Base-by-base conservation (phyloP, 805 yeast species). In the Lachancea mirantina region DNA sequence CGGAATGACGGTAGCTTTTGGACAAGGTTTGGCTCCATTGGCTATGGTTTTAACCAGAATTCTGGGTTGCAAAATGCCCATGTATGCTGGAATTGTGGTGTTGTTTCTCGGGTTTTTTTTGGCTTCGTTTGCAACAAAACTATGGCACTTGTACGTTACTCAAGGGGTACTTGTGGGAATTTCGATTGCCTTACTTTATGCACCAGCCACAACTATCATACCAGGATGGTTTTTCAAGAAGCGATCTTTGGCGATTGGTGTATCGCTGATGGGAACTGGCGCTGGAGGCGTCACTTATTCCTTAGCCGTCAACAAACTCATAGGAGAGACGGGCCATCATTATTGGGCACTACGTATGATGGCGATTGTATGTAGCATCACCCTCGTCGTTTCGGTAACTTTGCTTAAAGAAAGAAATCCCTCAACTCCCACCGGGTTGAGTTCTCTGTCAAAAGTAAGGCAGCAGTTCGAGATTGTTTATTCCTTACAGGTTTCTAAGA, bases 211-310 rank as follows among this genome's bases (percentile, higher is more conserved):
- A 14, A 65, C 75, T 2, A 55, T 79, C 9, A 46, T 81, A 17
- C 85, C 87, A 0, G 83, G 75, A 34, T 81, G 83, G 80, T 82
- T 82, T 50, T 55, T 72, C 26, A 76, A 72, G 42, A 76, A 61
- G 38, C 64, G 88, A 43, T 77, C 77, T 3, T 52, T 69, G 8
- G 74, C 77, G 2, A 60, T 65, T 46, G 77, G 78, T 4, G 48
- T 70, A 15, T 62, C 70, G 2, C 57, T 68, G 17, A 46, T 66
- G 14, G 79, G 78, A 7, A 63, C 74, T 4, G 78, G 78, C 23
- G 43, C 70, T 1, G 74, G 77, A 19, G 78, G 77, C 38, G 61
- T 70, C 6, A 46, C 59, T 0, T 65, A 61, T 34, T 57, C 72
- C 5, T 45, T 70, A 30, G 56, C 70, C 0, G 55, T 59, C 8